These are phyloP conservation scores for Hsuehochloa calcarea DNA, from an alignment of 176 grass and related monocot species.

Conservation along the genomic window DNA sequence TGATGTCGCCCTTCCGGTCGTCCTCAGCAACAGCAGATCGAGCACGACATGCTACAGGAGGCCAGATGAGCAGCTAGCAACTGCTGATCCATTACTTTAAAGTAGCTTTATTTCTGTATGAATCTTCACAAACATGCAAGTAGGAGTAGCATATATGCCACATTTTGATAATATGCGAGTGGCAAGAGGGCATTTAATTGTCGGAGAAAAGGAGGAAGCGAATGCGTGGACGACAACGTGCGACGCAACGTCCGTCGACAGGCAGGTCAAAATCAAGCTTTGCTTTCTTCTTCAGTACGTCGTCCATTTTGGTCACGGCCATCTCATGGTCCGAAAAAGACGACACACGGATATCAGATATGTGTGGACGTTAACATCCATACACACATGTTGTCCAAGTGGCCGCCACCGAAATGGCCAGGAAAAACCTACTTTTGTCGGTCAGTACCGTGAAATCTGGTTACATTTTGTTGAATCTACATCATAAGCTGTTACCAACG, in stretches of 20 bases:
- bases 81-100: background rate
- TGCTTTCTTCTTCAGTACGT: background rate
- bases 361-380: constrained; percentile 26
- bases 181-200: constrained; percentile 29
- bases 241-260: background rate
- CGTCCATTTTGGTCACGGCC: background rate
- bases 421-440: background rate
- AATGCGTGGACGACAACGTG: constrained; percentile 20
- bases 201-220: constrained; percentile 36
- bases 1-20: too few relatives aligned
- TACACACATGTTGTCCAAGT: constrained; percentile 3
- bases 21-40: too few relatives aligned
- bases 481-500: too few relatives aligned
- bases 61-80: too few relatives aligned
- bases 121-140: too few relatives aligned
- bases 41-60: too few relatives aligned
- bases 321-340: constrained; percentile 34
- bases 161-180: background rate
- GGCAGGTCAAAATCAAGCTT: background rate
- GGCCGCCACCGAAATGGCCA: background rate
- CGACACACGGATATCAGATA: background rate
- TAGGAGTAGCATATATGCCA: background rate
- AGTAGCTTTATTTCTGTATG: too few relatives aligned
- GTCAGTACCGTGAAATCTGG: too few relatives aligned
- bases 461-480: too few relatives aligned